phyloP scores from a whole-genome alignment of 805 yeast species.

The Saturnispora ahearnii region DNA sequence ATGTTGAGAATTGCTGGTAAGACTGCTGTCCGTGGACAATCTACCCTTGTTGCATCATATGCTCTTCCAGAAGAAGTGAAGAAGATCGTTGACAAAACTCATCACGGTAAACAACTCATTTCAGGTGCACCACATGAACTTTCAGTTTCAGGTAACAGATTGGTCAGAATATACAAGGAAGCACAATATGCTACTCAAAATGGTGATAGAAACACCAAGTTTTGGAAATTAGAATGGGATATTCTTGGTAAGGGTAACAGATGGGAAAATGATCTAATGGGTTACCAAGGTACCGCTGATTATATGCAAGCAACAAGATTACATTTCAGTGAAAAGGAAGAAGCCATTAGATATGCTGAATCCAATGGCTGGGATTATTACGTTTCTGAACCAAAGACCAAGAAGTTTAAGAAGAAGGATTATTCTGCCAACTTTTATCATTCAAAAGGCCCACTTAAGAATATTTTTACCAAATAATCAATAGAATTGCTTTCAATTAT shows the following conservation, averaged over 20 bases:
- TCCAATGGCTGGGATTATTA: conserved; percentile 83
- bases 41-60: conserved; percentile 10
- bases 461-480: conserved; percentile 63
- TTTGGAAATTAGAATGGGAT: conserved; percentile 83
- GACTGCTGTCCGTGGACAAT: conserved; percentile 6
- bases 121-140: conserved; percentile 75
- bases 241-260: conserved; percentile 64
- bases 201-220: conserved; percentile 42
- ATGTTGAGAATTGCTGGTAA: conserved; percentile 4
- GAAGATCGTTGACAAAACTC: conserved; percentile 14
- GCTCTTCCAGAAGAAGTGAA: conserved; percentile 13
- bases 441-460: conserved; percentile 62
- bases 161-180: conserved; percentile 69
- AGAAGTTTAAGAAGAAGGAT: conserved; percentile 66
- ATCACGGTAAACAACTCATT: conserved; percentile 42
- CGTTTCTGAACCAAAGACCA: conserved; percentile 71
- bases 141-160: conserved; percentile 39
- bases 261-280: conserved; percentile 87
- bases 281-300: conserved; percentile 73
- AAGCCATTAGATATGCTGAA: conserved; percentile 63
- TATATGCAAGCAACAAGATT: conserved; percentile 73
- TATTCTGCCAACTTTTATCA: conserved; percentile 67
- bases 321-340: conserved; percentile 65
- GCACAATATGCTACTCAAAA: conserved; percentile 78
- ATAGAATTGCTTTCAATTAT: no score